Evolutionary conservation across 805 yeast species (phyloP).

Genomic region (Wickerhamiella hasegawae): DNA sequence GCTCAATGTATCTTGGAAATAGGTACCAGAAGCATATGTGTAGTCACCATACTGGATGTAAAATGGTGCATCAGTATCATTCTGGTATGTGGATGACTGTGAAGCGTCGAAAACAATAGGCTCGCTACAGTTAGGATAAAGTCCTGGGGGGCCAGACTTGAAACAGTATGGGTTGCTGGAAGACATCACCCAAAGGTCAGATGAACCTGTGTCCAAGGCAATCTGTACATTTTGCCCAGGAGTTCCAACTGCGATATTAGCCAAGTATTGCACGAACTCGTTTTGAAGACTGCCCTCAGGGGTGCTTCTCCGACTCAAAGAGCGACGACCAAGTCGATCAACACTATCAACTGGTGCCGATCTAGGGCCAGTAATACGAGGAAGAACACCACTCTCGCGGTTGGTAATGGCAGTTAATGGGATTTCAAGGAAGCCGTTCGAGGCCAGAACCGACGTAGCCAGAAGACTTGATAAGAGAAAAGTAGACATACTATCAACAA

Average conservation of each 20-base stretch:
- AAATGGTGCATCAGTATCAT: slow-evolving; percentile 15
- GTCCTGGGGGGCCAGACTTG: not conserved
- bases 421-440: not conserved
- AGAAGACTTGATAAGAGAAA: too few relatives aligned
- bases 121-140: not conserved
- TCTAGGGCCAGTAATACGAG: not conserved
- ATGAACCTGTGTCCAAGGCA: slow-evolving; percentile 55
- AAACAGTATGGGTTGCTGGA: slow-evolving; percentile 9
- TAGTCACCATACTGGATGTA: slow-evolving; percentile 28
- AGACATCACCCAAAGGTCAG: slow-evolving; percentile 44
- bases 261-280: slow-evolving; percentile 9
- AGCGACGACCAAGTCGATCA: not conserved
- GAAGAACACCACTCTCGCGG: not conserved
- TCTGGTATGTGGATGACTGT: slow-evolving; percentile 14
- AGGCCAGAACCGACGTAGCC: not conserved
- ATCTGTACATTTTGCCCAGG: slow-evolving; percentile 35
- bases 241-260: slow-evolving; percentile 31
- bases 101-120: slow-evolving; percentile 15
- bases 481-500: too few relatives aligned
- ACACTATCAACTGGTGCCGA: not conserved
- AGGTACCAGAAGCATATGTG: slow-evolving; percentile 31
- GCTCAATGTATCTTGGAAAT: slow-evolving; percentile 41
- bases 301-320: not conserved
- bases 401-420: not conserved
- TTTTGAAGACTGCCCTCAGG: not conserved